Evolutionary conservation across 305 asterid species (phyloP).

Genomic region (Fraxinus sp.): DNA sequence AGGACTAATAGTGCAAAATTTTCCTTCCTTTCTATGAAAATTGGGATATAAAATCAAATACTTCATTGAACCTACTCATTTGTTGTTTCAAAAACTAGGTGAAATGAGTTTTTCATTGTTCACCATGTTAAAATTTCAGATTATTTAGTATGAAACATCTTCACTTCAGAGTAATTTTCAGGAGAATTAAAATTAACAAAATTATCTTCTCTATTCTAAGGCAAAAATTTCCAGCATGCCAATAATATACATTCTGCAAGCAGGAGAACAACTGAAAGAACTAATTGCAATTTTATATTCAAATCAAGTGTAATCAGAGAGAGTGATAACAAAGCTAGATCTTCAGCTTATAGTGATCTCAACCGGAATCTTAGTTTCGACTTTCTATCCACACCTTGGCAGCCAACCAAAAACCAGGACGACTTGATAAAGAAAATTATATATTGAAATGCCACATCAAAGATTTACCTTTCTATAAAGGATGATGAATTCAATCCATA

Average conservation of each 20-base stretch:
- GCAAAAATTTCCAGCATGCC: neutral
- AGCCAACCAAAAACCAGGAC: neutral
- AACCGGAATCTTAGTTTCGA: neutral
- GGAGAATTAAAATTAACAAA: neutral
- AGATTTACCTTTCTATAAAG: constrained; percentile 34
- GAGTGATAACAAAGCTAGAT: neutral
- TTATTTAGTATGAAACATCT: neutral
- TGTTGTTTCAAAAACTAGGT: neutral
- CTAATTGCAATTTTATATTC: neutral
- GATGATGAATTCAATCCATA: constrained; percentile 41
- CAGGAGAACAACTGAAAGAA: neutral
- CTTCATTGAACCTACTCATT: neutral
- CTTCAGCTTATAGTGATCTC: neutral
- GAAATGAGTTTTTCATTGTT: neutral
- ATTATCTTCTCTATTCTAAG: neutral
- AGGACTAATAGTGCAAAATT: neutral
- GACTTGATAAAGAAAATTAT: neutral
- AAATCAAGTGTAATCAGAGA: neutral
- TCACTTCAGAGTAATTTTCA: neutral
- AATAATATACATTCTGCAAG: neutral
- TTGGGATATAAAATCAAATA: neutral
- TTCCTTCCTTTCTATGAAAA: neutral
- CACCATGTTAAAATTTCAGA: neutral
- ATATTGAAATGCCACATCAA: constrained; percentile 27
- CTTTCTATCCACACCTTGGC: neutral